Evolutionary conservation across 164 flowering plant genomes (phyloP).

Genomic region (Protea cynaroides): DNA sequence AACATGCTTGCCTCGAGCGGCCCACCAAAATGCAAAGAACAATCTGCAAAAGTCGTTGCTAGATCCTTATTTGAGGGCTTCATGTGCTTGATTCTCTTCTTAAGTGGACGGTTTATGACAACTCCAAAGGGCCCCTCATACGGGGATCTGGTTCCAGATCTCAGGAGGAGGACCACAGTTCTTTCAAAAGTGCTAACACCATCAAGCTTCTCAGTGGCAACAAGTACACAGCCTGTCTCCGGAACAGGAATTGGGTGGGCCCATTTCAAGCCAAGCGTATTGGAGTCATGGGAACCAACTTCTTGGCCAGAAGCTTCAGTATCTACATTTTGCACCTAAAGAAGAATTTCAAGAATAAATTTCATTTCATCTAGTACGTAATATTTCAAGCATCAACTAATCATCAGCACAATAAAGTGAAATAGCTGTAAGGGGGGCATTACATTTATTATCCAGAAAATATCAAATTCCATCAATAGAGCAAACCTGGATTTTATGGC

Average conservation of each 20-base stretch:
- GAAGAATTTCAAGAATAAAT: neutral
- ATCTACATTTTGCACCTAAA: constrained; percentile 44
- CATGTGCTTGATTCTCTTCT: constrained; percentile 77
- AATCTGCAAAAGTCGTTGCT: constrained; percentile 75
- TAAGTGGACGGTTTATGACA: constrained; percentile 79
- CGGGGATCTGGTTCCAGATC: constrained; percentile 70
- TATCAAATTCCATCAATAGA: too few relatives aligned
- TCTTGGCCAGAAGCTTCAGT: constrained; percentile 29
- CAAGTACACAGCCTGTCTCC: constrained; percentile 84
- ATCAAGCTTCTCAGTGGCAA: constrained; percentile 93
- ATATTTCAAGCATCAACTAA: neutral
- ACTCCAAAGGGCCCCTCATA: constrained; percentile 88
- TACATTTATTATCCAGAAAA: too few relatives aligned
- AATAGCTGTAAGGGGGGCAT: too few relatives aligned
- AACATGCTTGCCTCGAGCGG: constrained; percentile 92
- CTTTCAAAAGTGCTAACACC: constrained; percentile 63
- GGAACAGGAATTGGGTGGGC: constrained; percentile 91
- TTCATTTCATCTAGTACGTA: neutral
- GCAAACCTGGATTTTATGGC: neutral
- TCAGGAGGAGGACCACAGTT: constrained; percentile 75
- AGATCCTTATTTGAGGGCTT: constrained; percentile 62
- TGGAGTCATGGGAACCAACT: constrained; percentile 27
- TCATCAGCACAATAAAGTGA: too few relatives aligned
- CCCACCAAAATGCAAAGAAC: constrained; percentile 83
- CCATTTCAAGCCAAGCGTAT: constrained; percentile 73